These are phyloP conservation scores for Xerocomellus amylosporus DNA, from an alignment of 768 basidiomycete genomes.

Conservation along the genomic window DNA sequence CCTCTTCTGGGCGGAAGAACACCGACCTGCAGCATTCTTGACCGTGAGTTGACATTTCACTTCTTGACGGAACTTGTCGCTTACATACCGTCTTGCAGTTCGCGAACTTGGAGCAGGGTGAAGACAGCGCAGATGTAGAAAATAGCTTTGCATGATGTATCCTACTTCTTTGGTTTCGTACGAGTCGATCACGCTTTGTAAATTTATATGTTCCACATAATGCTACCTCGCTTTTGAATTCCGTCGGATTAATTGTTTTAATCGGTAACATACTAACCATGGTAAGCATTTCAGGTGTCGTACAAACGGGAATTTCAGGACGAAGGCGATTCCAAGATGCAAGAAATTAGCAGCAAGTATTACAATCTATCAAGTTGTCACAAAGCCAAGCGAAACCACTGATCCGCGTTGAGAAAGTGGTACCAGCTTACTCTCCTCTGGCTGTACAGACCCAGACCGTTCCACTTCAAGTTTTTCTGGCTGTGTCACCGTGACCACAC, in stretches of 20 bases:
- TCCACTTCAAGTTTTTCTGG: slow-evolving; percentile 12
- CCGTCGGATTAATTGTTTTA: not conserved
- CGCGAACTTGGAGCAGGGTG: slow-evolving; percentile 83
- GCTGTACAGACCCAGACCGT: slow-evolving; percentile 5
- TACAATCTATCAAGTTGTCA: slow-evolving; percentile 38
- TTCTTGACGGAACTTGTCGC: not conserved
- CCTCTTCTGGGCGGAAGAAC: slow-evolving; percentile 94
- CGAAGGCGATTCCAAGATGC: not conserved
- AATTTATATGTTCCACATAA: slow-evolving; percentile 8
- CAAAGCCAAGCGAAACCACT: slow-evolving; percentile 51
- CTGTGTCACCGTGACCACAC: slow-evolving; percentile 25
- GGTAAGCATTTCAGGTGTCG: not conserved
- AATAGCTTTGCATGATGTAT: slow-evolving; percentile 79
- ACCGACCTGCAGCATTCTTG: slow-evolving; percentile 91
- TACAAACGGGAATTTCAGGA: not conserved
- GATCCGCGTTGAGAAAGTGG: slow-evolving; percentile 51
- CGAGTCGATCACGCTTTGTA: slow-evolving; percentile 12
- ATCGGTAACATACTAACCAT: not conserved
- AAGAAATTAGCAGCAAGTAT: slow-evolving; percentile 15
- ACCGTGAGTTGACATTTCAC: slow-evolving; percentile 51
- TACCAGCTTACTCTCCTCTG: slow-evolving; percentile 17
- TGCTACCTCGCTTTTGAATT: not conserved
- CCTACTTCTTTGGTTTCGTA: slow-evolving; percentile 5
- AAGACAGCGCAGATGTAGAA: slow-evolving; percentile 94
- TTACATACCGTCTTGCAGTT: slow-evolving; percentile 49